Conservation (phyloP, 2,329 filamentous ascomycete genomes). For the Tolypocladium sp. region DNA sequence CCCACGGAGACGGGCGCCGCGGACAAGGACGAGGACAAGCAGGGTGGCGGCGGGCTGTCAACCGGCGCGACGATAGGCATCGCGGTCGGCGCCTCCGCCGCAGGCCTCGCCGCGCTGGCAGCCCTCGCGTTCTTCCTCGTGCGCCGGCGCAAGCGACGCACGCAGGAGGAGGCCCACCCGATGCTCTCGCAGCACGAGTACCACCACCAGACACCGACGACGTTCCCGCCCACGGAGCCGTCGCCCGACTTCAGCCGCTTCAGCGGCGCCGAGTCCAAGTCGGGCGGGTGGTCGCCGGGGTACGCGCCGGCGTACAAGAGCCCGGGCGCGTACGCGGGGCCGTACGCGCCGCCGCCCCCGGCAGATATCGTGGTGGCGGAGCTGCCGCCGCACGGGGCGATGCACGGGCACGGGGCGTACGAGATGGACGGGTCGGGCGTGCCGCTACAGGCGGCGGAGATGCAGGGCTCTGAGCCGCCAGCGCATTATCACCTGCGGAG, state of each 20-base stretch:
- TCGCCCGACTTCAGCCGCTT: slow-evolving; percentile 7
- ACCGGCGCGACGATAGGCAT: slow-evolving; percentile 29
- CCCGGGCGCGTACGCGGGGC: slow-evolving; percentile 2
- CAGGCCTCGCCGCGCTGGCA: slow-evolving; percentile 16
- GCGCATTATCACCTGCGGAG: background rate
- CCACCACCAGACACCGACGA: slow-evolving; percentile 8
- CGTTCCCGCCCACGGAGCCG: slow-evolving; percentile 11
- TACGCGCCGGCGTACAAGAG: slow-evolving; percentile 2
- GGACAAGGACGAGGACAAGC: background rate
- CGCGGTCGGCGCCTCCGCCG: slow-evolving; percentile 24
- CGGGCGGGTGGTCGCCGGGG: slow-evolving; percentile 3
- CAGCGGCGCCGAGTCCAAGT: slow-evolving; percentile 6
- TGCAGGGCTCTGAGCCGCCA: slow-evolving; percentile 5
- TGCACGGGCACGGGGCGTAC: background rate
- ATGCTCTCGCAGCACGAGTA: slow-evolving; percentile 16
- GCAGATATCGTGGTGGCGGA: slow-evolving; percentile 8
- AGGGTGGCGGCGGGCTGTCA: slow-evolving; percentile 16
- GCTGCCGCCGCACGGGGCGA: slow-evolving; percentile 2
- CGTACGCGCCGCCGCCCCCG: slow-evolving; percentile 5
- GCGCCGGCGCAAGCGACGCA: slow-evolving; percentile 15
- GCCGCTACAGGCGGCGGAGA: slow-evolving; percentile 2
- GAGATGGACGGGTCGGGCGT: slow-evolving; percentile 9
- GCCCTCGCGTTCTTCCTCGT: slow-evolving; percentile 14
- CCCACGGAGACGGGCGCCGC: background rate
- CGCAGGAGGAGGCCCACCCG: slow-evolving; percentile 17